Conservation (phyloP, 1,284 basidiomycete genomes). For the Cystobasidium sp. region DNA sequence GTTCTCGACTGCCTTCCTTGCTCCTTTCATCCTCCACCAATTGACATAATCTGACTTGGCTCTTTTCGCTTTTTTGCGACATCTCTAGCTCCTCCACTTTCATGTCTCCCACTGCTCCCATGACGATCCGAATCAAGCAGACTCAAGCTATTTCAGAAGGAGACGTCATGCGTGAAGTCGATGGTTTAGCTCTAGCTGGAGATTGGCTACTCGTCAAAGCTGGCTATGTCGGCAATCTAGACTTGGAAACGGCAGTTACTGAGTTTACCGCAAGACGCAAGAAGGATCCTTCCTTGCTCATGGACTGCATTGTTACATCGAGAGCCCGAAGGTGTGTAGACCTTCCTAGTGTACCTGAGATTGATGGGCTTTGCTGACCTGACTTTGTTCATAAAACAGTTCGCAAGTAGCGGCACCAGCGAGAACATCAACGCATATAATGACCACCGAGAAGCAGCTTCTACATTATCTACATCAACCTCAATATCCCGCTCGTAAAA, state of each 20-base stretch:
- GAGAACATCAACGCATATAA: constrained; percentile 49
- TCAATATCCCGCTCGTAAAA: constrained; percentile 74
- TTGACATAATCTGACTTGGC: neutral
- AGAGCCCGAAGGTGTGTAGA: constrained; percentile 43
- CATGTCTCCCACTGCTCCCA: constrained; percentile 37
- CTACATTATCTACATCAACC: constrained; percentile 52
- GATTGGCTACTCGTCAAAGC: constrained; percentile 94
- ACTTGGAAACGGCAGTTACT: constrained; percentile 83
- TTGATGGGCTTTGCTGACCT: constrained; percentile 33
- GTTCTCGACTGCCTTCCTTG: constrained; percentile 40
- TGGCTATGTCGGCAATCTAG: constrained; percentile 91
- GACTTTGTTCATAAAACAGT: constrained; percentile 40
- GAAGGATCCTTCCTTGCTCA: constrained; percentile 47
- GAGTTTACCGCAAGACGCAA: constrained; percentile 56
- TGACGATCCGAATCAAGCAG: constrained; percentile 46
- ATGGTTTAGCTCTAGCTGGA: constrained; percentile 74
- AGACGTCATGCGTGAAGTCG: constrained; percentile 95
- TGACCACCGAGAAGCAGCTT: constrained; percentile 53
- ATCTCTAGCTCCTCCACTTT: constrained; percentile 38
- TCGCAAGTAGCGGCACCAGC: neutral
- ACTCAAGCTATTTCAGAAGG: constrained; percentile 81
- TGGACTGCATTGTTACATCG: constrained; percentile 51
- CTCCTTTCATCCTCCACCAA: neutral
- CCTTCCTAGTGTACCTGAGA: constrained; percentile 48
- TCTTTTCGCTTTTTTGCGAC: neutral